phyloP scores from a whole-genome alignment of 2,329 filamentous ascomycete species.

The Diaporthe sp. region DNA sequence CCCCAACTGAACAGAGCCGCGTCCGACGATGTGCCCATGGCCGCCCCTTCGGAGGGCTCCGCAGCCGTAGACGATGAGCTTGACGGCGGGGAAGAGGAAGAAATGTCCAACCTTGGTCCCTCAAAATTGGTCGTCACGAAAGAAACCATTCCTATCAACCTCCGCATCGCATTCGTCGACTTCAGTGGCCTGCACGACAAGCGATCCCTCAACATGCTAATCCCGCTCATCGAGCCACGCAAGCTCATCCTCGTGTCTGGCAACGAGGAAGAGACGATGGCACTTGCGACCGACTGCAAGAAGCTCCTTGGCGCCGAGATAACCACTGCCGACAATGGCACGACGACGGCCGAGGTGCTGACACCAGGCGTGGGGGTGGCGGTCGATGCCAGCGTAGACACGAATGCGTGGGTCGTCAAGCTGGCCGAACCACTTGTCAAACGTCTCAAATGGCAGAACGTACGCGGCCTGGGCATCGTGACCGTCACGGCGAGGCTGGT shows the following conservation, averaged over 20 bases:
- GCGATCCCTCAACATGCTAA: conserved; percentile 92
- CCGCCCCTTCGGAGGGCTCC: conserved; percentile 52
- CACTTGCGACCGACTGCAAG: conserved; percentile 84
- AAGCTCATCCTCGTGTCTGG: conserved; percentile 96
- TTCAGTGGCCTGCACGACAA: conserved; percentile 95
- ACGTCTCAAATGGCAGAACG: conserved; percentile 93
- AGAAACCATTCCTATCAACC: conserved; percentile 75
- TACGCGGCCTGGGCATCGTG: conserved; percentile 89
- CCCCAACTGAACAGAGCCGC: conserved; percentile 61
- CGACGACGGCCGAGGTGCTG: conserved; percentile 78
- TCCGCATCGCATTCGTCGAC: conserved; percentile 89
- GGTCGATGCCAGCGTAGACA: conserved; percentile 95
- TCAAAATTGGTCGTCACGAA: conserved; percentile 79
- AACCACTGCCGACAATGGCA: conserved; percentile 51
- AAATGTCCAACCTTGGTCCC: conserved; percentile 71
- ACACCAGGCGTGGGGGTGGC: conserved; percentile 81
- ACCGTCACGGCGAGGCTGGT: conserved; percentile 85
- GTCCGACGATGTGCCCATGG: conserved; percentile 63
- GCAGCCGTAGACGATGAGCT: conserved; percentile 64
- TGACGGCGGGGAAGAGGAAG: conserved; percentile 71
- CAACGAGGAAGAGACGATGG: conserved; percentile 80
- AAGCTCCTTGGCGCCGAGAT: conserved; percentile 68
- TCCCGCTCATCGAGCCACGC: conserved; percentile 92
- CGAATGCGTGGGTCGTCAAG: conserved; percentile 96
- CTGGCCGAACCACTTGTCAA: conserved; percentile 88